phyloP scores from a whole-genome alignment of 2,329 filamentous ascomycete genomes.

The Chaetothyriales sp. region DNA sequence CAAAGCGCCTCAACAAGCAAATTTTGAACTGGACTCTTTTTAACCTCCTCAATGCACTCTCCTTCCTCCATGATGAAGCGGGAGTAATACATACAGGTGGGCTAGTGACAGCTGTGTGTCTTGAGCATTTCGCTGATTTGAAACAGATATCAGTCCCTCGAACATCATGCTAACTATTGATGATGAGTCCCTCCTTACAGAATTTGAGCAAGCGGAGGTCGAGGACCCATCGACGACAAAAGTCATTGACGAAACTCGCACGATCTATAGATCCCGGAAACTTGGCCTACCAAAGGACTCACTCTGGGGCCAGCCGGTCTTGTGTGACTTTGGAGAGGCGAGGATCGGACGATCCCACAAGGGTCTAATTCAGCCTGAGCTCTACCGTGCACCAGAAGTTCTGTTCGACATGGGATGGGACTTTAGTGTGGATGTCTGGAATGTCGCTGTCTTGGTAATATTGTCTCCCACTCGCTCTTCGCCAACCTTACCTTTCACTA shows the following conservation, averaged over 20 bases:
- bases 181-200: conserved; percentile 20
- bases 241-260: conserved; percentile 15
- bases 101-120: too few relatives aligned
- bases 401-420: conserved; percentile 21
- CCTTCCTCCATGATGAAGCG: conserved; percentile 4
- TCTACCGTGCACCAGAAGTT: conserved; percentile 22
- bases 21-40: conserved; percentile 3
- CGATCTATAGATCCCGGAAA: conserved; percentile 19
- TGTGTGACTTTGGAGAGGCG: conserved; percentile 22
- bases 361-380: conserved; percentile 18
- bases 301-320: conserved; percentile 13
- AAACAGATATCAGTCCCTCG: conserved; percentile 22
- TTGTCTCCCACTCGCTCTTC: background rate
- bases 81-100: conserved; percentile 1
- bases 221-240: conserved; percentile 18
- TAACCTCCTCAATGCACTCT: conserved; percentile 1
- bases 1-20: background rate
- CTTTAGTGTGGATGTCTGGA: conserved; percentile 21
- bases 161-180: conserved; percentile 23
- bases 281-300: conserved; percentile 10
- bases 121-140: too few relatives aligned
- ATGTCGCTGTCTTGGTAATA: conserved; percentile 19
- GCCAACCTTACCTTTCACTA: background rate
- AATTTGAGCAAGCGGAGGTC: conserved; percentile 21
- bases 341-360: conserved; percentile 13